Base-by-base conservation (phyloP, 2,329 filamentous ascomycete genomes). In the Plenodomus tracheiphilus region DNA sequence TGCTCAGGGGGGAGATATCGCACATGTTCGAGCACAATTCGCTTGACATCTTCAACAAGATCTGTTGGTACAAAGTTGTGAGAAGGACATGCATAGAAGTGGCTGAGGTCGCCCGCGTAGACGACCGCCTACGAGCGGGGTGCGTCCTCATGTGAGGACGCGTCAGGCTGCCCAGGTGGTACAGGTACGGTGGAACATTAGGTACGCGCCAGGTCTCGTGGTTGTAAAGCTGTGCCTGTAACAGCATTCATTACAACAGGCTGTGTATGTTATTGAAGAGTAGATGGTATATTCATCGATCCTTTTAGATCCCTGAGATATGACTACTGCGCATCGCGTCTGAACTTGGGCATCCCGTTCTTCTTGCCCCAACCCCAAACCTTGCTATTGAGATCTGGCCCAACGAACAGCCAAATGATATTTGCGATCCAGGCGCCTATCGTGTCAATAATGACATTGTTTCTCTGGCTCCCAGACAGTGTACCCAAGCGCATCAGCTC, bases 401-500 rank as follows among this genome's bases (percentile, higher is more conserved):
- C 76, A 42, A 85, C 76, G 52, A 83, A 79, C 36, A 84, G 64
- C 75, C 82, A 83, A 11, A 78, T 75, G 28, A 85, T 54, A 43
- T 73, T 76, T 39, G 77, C 77, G 6, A 81, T 58, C 78, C 81
- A 84, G 49, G 77, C 75, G 37, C 78, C 77, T 41, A 84, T 49
- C 2, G 80, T 83, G 57, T 85, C 83, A 15, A 77, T 61, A 10
- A 85, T 56, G 49, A 78, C 68, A 32, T 75, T 78, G 54, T 84
- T 80, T 53, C 79, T 77, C 21, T 79, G 77, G 55, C 79, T 81
- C 28, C 78, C 76, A 4, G 79, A 79, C 51, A 83, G 65, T 20
- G 74, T 69, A 20, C 75, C 74, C 17, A 81, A 86, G 58, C 87
- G 85, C 84, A 97, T 87, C 49, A 90, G 64, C 47, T 82, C 74